These are phyloP conservation scores for Chlorella ohadii DNA, from an alignment of 139 green algal genomes.

Conservation along the genomic window DNA sequence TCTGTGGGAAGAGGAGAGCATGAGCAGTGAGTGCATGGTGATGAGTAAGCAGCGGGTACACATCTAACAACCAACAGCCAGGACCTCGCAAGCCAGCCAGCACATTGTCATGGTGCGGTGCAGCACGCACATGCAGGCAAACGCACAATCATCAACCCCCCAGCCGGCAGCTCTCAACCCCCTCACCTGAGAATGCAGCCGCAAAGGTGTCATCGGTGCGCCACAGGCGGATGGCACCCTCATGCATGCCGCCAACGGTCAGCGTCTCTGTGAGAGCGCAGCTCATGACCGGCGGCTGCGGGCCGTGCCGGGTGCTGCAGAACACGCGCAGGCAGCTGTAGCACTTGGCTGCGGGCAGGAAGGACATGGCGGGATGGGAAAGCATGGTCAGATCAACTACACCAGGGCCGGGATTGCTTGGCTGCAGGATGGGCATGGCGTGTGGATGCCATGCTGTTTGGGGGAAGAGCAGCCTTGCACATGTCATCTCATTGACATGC, in stretches of 20 bases:
- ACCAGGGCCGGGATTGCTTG: too few species aligned
- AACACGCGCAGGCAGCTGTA: slow-evolving; percentile 66
- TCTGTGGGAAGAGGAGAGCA: background rate
- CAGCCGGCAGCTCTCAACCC: background rate
- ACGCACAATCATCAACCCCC: too few species aligned
- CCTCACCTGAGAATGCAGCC: slow-evolving; percentile 4
- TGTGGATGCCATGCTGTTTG: too few species aligned
- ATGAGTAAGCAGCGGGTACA: too few species aligned
- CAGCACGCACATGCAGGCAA: too few species aligned
- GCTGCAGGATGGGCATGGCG: too few species aligned
- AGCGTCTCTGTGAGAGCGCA: slow-evolving; percentile 26
- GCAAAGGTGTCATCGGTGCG: slow-evolving; percentile 50
- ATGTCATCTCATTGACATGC: too few species aligned
- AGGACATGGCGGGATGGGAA: background rate
- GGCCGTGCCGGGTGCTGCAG: slow-evolving; percentile 5
- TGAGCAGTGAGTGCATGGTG: too few species aligned
- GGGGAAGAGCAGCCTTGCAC: too few species aligned
- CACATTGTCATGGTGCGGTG: too few species aligned
- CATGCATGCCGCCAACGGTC: slow-evolving; percentile 29
- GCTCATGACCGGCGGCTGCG: slow-evolving; percentile 33
- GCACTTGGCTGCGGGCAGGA: slow-evolving; percentile 21
- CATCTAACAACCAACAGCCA: too few species aligned
- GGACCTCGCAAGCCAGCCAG: too few species aligned
- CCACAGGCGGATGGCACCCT: slow-evolving; percentile 60
- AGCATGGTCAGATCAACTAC: background rate